Conservation (phyloP, 2,329 filamentous ascomycete species). For the Aspergillus fischeri region DNA sequence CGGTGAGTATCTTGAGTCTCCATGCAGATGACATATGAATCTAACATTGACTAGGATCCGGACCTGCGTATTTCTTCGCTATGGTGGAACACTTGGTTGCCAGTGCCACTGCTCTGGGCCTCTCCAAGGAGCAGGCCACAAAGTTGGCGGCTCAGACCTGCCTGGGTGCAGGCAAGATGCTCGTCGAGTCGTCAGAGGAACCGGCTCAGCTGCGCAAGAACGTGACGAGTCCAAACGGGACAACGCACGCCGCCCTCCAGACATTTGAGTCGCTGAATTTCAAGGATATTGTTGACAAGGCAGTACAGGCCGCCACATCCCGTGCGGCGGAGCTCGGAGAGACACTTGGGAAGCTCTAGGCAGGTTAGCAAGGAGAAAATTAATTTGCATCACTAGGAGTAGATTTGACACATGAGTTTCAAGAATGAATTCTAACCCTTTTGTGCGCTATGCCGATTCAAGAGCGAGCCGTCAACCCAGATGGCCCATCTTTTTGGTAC, state of each 20-base stretch:
- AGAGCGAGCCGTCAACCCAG: too few species aligned
- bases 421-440: neutral
- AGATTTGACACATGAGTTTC: neutral
- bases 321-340: slow-evolving; percentile 30
- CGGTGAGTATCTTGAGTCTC: slow-evolving; percentile 18
- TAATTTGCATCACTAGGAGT: neutral
- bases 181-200: slow-evolving; percentile 27
- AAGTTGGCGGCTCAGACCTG: slow-evolving; percentile 31
- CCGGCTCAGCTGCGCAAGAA: slow-evolving; percentile 33
- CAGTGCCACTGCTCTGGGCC: slow-evolving; percentile 29
- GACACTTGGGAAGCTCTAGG: slow-evolving; percentile 16
- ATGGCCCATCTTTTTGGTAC: too few species aligned
- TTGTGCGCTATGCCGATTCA: too few species aligned
- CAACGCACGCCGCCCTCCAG: slow-evolving; percentile 30
- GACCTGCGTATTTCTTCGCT: slow-evolving; percentile 35
- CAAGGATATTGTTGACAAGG: slow-evolving; percentile 28
- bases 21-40: neutral
- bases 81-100: slow-evolving; percentile 34
- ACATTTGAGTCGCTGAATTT: slow-evolving; percentile 28
- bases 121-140: slow-evolving; percentile 32
- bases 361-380: neutral
- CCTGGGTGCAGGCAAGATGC: slow-evolving; percentile 33
- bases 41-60: slow-evolving; percentile 24
- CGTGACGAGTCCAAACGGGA: slow-evolving; percentile 34
- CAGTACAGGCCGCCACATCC: slow-evolving; percentile 28